Conservation (phyloP, 352 stramenopile genomes). For the Globisporangium uncinulatum region DNA sequence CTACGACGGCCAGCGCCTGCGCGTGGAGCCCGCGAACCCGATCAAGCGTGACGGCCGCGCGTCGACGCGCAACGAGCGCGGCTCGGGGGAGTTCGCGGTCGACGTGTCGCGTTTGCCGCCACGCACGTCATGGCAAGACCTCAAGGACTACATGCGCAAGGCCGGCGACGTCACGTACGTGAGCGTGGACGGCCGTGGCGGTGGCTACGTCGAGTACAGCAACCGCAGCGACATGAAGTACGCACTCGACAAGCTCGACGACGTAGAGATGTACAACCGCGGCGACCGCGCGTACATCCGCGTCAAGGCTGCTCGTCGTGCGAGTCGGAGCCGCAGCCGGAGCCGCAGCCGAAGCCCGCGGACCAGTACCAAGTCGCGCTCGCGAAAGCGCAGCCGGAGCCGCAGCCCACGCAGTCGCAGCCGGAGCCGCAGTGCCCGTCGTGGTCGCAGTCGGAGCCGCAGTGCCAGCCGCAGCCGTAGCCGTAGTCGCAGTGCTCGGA, state of each 20-base stretch:
- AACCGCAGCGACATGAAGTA: slow-evolving; percentile 71
- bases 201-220: slow-evolving; percentile 60
- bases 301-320: slow-evolving; percentile 24
- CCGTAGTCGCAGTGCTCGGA: slow-evolving; percentile 16
- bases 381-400: slow-evolving; percentile 9
- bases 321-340: slow-evolving; percentile 30
- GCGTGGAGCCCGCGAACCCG: slow-evolving; percentile 48
- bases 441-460: slow-evolving; percentile 21
- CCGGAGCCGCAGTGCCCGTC: not conserved
- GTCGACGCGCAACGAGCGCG: slow-evolving; percentile 43
- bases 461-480: slow-evolving; percentile 23
- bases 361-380: slow-evolving; percentile 12
- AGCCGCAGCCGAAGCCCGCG: slow-evolving; percentile 10
- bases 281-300: slow-evolving; percentile 48
- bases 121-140: slow-evolving; percentile 55
- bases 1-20: slow-evolving; percentile 50
- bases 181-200: slow-evolving; percentile 62
- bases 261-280: slow-evolving; percentile 48
- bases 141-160: slow-evolving; percentile 68
- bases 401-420: slow-evolving; percentile 29
- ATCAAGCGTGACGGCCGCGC: slow-evolving; percentile 16
- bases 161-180: slow-evolving; percentile 61
- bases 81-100: slow-evolving; percentile 47
- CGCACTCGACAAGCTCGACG: slow-evolving; percentile 60
- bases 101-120: slow-evolving; percentile 50